Base-by-base conservation (phyloP, 371 early-diverging fungal genomes). In the Basidiobolus meristosporus region DNA sequence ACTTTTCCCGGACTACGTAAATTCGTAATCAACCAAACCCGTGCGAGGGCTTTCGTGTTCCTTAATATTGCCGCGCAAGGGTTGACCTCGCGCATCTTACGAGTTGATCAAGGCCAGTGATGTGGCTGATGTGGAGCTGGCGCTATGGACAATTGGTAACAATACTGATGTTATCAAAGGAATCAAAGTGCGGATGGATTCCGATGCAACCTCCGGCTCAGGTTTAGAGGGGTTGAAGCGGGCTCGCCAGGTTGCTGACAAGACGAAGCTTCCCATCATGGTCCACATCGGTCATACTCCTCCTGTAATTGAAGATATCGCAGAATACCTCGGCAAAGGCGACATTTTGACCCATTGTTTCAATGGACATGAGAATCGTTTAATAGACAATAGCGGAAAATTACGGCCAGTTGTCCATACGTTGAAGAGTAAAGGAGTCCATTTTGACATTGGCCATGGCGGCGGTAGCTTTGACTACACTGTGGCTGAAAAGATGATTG, bases 391-490 rank as follows among this genome's bases (percentile, higher is more conserved):
- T 15, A 28, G 42, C 18, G 45, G 42, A 0, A 15, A 37, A 19
- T 22, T 45, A 9, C 29, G 44, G 7, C 45, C 42, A 14, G 39
- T 44, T 3, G 45, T 36, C 14, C 37, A 45, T 2, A 20, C 40
- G 15, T 14, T 51, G 17, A 30, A 36, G 15, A 42, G 43, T 6
- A 47, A 47, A 30, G 52, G 52, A 11, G 40, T 51, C 14, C 18
- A 47, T 6, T 40, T 51, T 28, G 52, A 51, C 38, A 17, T 51
- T 11, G 52, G 52, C 3, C 52, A 51, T 41, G 52, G 52, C 1
- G 31, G 41, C 16, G 52, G 52, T 14, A 47, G 52, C 16, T 51
- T 51, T 40, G 34, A 44, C 19, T 51, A 40, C 15, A 31, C 1
- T 3, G 43, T 44, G 11, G 52, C 52, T 16, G 47, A 47, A 7